Evolutionary conservation across 1,284 basidiomycete species (phyloP).

Genomic region (Exsudoporus floridanus): DNA sequence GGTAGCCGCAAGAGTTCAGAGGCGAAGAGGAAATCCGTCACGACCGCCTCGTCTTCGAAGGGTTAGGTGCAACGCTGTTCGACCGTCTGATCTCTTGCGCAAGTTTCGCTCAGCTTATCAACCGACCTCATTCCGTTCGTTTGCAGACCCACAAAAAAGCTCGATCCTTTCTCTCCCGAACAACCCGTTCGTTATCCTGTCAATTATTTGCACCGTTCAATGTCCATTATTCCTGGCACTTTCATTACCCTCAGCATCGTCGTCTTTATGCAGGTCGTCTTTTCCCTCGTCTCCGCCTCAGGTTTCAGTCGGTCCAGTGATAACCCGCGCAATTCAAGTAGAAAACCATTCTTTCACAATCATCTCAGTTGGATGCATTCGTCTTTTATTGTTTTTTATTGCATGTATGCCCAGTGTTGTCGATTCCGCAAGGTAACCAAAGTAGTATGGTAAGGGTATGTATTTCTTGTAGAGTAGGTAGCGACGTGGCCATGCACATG

Average conservation of each 20-base stretch:
- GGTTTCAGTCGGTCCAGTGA: constrained; percentile 1
- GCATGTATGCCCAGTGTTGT: constrained; percentile 21
- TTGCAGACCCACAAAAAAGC: constrained; percentile 5
- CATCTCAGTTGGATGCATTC: constrained; percentile 17
- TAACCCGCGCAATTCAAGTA: constrained; percentile 5
- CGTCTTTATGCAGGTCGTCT: constrained; percentile 5
- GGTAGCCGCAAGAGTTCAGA: constrained; percentile 34
- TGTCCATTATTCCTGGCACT: constrained; percentile 6
- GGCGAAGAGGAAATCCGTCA: constrained; percentile 28
- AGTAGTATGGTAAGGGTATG: constrained; percentile 9
- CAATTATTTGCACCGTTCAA: neutral
- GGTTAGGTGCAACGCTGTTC: constrained; percentile 10
- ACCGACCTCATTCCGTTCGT: neutral
- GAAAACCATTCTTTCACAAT: constrained; percentile 14
- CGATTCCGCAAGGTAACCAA: constrained; percentile 2
- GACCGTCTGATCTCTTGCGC: constrained; percentile 8
- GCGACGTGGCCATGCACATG: constrained; percentile 4
- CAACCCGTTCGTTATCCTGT: neutral
- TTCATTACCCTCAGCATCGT: constrained; percentile 4
- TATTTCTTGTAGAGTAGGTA: constrained; percentile 22
- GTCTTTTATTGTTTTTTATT: constrained; percentile 16
- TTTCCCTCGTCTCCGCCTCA: neutral
- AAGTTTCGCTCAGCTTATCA: constrained; percentile 1
- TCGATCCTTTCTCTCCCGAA: neutral
- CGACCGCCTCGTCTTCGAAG: constrained; percentile 29